phyloP scores from a whole-genome alignment of 768 basidiomycete genomes.

The Lactarius hatsudake region DNA sequence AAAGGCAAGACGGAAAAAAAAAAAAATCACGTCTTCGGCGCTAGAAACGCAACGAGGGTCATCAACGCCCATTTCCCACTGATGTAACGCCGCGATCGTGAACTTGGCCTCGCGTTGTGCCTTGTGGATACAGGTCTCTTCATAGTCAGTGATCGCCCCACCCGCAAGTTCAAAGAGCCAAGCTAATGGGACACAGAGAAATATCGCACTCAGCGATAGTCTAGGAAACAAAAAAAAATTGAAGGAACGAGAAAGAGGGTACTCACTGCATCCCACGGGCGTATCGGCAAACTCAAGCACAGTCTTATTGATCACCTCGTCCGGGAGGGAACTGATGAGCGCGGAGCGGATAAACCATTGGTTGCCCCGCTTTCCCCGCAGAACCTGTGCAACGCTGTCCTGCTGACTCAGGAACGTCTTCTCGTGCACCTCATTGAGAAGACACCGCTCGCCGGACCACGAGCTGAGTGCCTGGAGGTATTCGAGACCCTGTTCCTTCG shows the following conservation, averaged over 20 bases:
- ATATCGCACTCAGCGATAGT: neutral
- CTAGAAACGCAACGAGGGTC: conserved; percentile 79
- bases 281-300: conserved; percentile 78
- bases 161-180: conserved; percentile 93
- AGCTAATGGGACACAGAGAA: conserved; percentile 42
- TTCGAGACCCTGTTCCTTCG: conserved; percentile 66
- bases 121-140: conserved; percentile 72
- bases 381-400: conserved; percentile 85
- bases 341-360: conserved; percentile 93
- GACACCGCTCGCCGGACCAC: conserved; percentile 84
- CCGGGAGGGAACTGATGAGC: conserved; percentile 77
- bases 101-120: conserved; percentile 77
- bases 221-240: neutral
- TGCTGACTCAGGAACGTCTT: conserved; percentile 89
- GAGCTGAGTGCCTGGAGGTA: conserved; percentile 82
- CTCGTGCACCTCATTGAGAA: conserved; percentile 88
- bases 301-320: conserved; percentile 82
- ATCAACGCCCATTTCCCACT: conserved; percentile 84
- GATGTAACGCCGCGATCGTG: conserved; percentile 86
- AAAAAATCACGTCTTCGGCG: conserved; percentile 66
- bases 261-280: conserved; percentile 89
- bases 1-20: neutral
- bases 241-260: neutral
- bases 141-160: conserved; percentile 71
- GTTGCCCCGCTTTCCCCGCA: conserved; percentile 78